Base-by-base conservation (phyloP, 73 alveolate species). In the Tetrahymena thermophila region DNA sequence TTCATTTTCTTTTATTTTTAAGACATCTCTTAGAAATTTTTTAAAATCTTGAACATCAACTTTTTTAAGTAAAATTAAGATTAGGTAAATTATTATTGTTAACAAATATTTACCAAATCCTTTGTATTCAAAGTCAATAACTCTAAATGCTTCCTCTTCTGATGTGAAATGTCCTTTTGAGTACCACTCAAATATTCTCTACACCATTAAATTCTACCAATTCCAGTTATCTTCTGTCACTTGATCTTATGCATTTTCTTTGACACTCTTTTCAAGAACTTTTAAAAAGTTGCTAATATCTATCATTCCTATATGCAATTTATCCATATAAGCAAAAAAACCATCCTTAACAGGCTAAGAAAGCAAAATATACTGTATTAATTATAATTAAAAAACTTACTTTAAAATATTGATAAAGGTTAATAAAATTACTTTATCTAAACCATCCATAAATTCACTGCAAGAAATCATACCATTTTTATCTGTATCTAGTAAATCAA, bases 291-390 rank as follows among this genome's bases (percentile, higher is more conserved):
- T 96, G 37, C 96, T 98, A 57, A 96, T 95, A 95, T 98, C 99
- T 14, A 98, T 97, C 84, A 98, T 85, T 16, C 99, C 99, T 15
- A 97, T 98, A n/a, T 96, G 95, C 58, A 96, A 57, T 44, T 85
- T 96, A 84, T 98, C 99, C 98, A 98, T 98, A 57, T 96, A 93
- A 1, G 99, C 99, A 95, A 98, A 98, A 44, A 98, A 94, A 40
- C 98, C 98, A 94, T 98, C 98, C 85, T 98, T 98, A 19, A 97
- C 97, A 23, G 98, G 98, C 85, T 97, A 85, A 85, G 98, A 96
- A 19, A 98, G 96, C 25, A 93, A 85, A 44, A 98, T 94, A 4
- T 96, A 94, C 85, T 97, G 37, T 10, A 84, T 96, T 98, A 97
- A 40, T 93, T 28, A 35, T 95, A 94, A 23, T 17, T n/a, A n/a